Conservation (phyloP, 2,329 filamentous ascomycete genomes). For the Massarina eburnea region DNA sequence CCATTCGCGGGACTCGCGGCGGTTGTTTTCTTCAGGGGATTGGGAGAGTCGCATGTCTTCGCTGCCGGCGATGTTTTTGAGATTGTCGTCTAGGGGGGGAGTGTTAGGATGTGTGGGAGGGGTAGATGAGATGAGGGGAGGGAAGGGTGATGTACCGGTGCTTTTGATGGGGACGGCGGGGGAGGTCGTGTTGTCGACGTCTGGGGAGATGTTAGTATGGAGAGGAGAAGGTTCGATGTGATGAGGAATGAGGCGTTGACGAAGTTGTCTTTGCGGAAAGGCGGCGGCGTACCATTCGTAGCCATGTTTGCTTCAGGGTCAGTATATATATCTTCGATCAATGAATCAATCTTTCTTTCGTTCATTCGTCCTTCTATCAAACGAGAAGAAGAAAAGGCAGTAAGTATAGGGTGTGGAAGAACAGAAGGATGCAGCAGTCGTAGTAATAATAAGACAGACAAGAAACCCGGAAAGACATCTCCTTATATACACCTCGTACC, state of each 20-base stretch:
- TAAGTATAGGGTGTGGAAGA: no score
- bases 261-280: not conserved
- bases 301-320: no score
- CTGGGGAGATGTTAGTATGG: conserved; percentile 6
- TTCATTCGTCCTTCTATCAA: no score
- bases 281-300: conserved; percentile 12
- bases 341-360: no score
- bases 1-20: conserved; percentile 44
- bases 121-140: not conserved
- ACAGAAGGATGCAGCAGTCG: no score
- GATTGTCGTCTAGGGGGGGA: conserved; percentile 23
- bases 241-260: not conserved
- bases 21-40: conserved; percentile 21
- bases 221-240: not conserved
- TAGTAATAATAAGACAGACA: no score
- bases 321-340: no score
- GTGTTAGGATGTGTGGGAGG: not conserved
- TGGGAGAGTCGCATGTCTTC: conserved; percentile 22
- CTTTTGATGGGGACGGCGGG: conserved; percentile 21
- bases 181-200: conserved; percentile 18
- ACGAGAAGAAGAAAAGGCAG: no score
- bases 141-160: conserved; percentile 14
- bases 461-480: no score
- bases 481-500: no score
- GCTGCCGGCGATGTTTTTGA: conserved; percentile 20